Base-by-base conservation (phyloP, 208 protist species). In the Trypanosomatidae sp. region DNA sequence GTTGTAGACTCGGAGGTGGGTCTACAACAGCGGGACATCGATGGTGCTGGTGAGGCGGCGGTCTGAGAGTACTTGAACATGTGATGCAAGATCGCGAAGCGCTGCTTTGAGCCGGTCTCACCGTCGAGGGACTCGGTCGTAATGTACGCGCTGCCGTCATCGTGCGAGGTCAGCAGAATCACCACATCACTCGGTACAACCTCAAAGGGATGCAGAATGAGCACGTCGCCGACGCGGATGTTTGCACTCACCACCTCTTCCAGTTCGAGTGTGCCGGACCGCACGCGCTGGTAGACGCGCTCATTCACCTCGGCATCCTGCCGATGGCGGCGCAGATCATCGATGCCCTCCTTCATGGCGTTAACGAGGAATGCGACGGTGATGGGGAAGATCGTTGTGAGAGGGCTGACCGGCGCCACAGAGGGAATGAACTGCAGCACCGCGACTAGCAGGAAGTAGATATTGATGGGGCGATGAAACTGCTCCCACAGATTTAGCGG, bases 401-500 rank as follows among this genome's bases (percentile, higher is more conserved):
- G 87, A 33, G 92, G 91, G 80, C 94, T 97, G 47, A 98, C 92
- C 1, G 95, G 91, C 28, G 93, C 92, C 8, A 94, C 80, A 41
- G 68, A 80, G 12, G 86, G 86, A 30, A 96, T 89, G 46, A 96
- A 89, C 86, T 98, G 95, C 43, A 99, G 70, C 43, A 86, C 77
- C 22, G 87, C 86, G 1, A 99, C 86, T 5, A 98, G 58, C 9
- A 99, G 78, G 79, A 99, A 99, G 68, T 99, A 99, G 28, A 96
- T 62, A 74, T 98, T 99, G 78, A 98, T 96, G 50, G 95, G 86
- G 5, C 94, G 84, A n/a, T 87, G 77, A 62, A 99, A 98, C 85
- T 99, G 98, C 67, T 98, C 96, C 64, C 87, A 98, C 6, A 99
- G 79, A 64, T 98, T 99, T 41, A 97, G 80, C 25, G 96, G 96